Evolutionary conservation across 176 grass and related monocot genomes (phyloP).

Genomic region (Avena eriantha): DNA sequence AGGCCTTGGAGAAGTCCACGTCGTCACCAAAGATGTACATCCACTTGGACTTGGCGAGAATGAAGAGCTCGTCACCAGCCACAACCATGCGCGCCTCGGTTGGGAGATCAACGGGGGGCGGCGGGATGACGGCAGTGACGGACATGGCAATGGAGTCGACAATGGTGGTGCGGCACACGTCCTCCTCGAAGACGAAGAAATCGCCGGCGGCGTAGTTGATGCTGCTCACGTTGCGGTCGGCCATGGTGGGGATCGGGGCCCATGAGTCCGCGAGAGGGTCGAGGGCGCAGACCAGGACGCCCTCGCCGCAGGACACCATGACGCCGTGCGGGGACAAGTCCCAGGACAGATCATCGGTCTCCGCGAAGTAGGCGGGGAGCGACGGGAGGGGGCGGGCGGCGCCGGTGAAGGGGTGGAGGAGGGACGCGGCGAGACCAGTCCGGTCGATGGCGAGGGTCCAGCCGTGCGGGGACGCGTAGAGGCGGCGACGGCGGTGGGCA

Average conservation of each 20-base stretch:
- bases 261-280: slow-evolving; percentile 35
- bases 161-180: slow-evolving; percentile 58
- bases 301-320: slow-evolving; percentile 61
- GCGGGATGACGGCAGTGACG: not conserved
- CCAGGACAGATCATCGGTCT: slow-evolving; percentile 60
- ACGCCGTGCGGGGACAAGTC: slow-evolving; percentile 54
- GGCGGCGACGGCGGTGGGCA: slow-evolving; percentile 21
- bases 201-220: slow-evolving; percentile 55
- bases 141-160: slow-evolving; percentile 38
- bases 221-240: slow-evolving; percentile 46
- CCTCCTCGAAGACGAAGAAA: slow-evolving; percentile 70
- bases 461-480: slow-evolving; percentile 51
- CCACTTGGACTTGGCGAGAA: slow-evolving; percentile 59
- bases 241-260: slow-evolving; percentile 41
- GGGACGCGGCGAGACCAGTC: slow-evolving; percentile 35
- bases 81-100: slow-evolving; percentile 46
- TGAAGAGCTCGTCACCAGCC: slow-evolving; percentile 55
- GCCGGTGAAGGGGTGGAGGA: slow-evolving; percentile 61
- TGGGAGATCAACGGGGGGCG: slow-evolving; percentile 47
- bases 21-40: slow-evolving; percentile 49
- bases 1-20: slow-evolving; percentile 56
- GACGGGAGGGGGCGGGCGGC: slow-evolving; percentile 35
- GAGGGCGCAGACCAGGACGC: slow-evolving; percentile 47
- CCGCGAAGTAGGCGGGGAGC: slow-evolving; percentile 49
- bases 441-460: slow-evolving; percentile 53